These are phyloP conservation scores for Stachybotrys chlorohalonatus DNA, from an alignment of 2,329 filamentous ascomycete genomes.

Conservation along the genomic window DNA sequence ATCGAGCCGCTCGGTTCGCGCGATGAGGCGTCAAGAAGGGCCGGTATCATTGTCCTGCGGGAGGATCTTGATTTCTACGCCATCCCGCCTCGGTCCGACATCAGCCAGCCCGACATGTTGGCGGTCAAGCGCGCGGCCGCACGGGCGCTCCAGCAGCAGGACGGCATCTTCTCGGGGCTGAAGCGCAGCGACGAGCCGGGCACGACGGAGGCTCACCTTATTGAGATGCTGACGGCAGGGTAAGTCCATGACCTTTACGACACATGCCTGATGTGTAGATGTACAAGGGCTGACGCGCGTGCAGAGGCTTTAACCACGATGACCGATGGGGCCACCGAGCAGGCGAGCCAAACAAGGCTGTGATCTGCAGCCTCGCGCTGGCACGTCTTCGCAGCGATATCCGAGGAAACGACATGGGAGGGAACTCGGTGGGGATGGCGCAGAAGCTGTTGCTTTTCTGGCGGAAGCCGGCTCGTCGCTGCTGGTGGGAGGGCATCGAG, in stretches of 20 bases:
- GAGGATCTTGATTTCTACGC: constrained; percentile 98
- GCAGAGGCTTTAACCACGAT: constrained; percentile 90
- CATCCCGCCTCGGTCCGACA: constrained; percentile 79
- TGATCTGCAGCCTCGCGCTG: constrained; percentile 92
- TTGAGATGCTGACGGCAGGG: constrained; percentile 99
- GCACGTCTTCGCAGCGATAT: constrained; percentile 90
- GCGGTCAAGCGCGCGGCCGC: constrained; percentile 91
- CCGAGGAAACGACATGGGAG: constrained; percentile 65
- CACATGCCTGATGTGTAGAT: background rate
- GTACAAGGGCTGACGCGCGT: background rate
- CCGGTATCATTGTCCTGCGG: constrained; percentile 91
- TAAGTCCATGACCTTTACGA: constrained; percentile 35
- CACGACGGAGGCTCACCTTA: constrained; percentile 94
- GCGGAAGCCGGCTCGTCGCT: constrained; percentile 90
- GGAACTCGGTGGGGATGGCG: constrained; percentile 88
- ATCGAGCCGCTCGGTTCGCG: constrained; percentile 62
- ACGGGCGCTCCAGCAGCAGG: constrained; percentile 74
- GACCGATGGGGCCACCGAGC: constrained; percentile 94
- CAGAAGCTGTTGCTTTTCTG: constrained; percentile 97
- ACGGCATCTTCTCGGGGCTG: constrained; percentile 92
- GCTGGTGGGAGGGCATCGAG: constrained; percentile 99
- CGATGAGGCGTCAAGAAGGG: constrained; percentile 78
- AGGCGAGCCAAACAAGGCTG: constrained; percentile 96
- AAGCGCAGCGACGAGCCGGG: constrained; percentile 93
- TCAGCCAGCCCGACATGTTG: constrained; percentile 84